Percentiles rank a stretch among this genome's conserved stretches.
Conservation (phyloP, 2,329 filamentous ascomycete genomes). For the Zasmidium angulare region DNA sequence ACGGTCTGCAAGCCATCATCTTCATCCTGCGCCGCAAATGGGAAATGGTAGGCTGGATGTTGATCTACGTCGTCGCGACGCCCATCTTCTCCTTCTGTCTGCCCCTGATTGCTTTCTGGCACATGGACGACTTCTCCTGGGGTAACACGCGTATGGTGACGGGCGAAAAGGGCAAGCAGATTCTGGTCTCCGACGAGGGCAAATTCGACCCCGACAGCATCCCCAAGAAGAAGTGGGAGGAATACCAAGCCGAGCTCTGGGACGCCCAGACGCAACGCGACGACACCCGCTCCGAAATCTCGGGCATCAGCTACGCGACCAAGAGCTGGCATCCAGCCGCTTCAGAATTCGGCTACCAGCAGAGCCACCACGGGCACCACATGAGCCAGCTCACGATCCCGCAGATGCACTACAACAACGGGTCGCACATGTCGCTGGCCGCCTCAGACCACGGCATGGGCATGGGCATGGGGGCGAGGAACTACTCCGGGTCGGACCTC, state of each 20-base stretch:
- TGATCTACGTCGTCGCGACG: slow-evolving; percentile 88
- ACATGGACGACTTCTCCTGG: slow-evolving; percentile 99
- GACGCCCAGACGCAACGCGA: slow-evolving; percentile 82
- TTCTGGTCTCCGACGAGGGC: slow-evolving; percentile 93
- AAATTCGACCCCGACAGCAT: slow-evolving; percentile 94
- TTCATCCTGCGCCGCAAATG: slow-evolving; percentile 96
- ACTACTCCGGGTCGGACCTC: slow-evolving; percentile 54
- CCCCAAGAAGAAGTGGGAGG: slow-evolving; percentile 98
- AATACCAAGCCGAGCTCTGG: slow-evolving; percentile 98
- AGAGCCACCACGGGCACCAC: slow-evolving; percentile 51
- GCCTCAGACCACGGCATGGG: slow-evolving; percentile 61
- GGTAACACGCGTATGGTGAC: slow-evolving; percentile 97
- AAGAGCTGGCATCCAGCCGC: slow-evolving; percentile 64
- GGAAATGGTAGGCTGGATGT: slow-evolving; percentile 99
- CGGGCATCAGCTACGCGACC: slow-evolving; percentile 92
- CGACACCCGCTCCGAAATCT: slow-evolving; percentile 81
- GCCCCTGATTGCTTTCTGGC: slow-evolving; percentile 94
- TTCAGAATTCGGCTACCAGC: slow-evolving; percentile 63
- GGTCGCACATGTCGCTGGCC: slow-evolving; percentile 74
- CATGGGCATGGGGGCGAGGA: too few species aligned
- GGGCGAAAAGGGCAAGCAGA: slow-evolving; percentile 87
- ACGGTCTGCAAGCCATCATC: slow-evolving; percentile 89
- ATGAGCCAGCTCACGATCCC: slow-evolving; percentile 61
- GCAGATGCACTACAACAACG: slow-evolving; percentile 40
- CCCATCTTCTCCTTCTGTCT: slow-evolving; percentile 89